Evolutionary conservation across 1,284 basidiomycete species (phyloP), one percentile per base, ranked within the genome.

Genomic region (Quambalaria eucalypti): DNA sequence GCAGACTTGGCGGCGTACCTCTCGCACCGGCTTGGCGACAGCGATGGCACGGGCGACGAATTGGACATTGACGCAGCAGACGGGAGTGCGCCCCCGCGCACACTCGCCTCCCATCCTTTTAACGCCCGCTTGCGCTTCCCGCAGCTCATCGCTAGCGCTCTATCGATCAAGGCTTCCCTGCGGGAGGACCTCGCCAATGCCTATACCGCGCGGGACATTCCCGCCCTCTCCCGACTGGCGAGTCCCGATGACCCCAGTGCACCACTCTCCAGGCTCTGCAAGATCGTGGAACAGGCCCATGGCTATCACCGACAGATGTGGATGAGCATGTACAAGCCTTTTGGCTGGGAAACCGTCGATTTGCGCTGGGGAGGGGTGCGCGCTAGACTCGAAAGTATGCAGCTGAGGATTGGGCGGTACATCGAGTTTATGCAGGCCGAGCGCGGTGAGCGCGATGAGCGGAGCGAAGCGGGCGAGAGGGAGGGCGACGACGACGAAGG

Each of bases 331-430:
- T 66, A 68, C 49, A 68, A 73, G 44, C 68, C 64, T 16, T 75
- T 74, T 50, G 76, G 74, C 0, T 76, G 71, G 67, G 75, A 77
- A 57, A 67, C 69, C 14, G 56, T 77, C 26, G 77, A 77, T 21
- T 51, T 77, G 36, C 58, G 77, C 1, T 77, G 77, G 40, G 77
- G 77, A 14, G 77, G 76, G 0, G 53, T 77, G 33, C 54, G 61
- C 12, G 54, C 70, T 1, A 61, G 77, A 2, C 55, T 77, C 28
- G 74, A 76, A 21, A 77, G 75, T 39, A 68, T 77, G 57, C 63
- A 76, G 38, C 48, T 52, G 2, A 48, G 68, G 1, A 56, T 70
- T 1, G 57, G 48, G 1, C 54, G 53, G 0, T 66, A 67, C 33
- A 44, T 70, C 4, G 53, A 66, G 4, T 55, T 65, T 19, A 29